Conservation (phyloP, 352 stramenopile species). For the Pythium guiyangense region DNA sequence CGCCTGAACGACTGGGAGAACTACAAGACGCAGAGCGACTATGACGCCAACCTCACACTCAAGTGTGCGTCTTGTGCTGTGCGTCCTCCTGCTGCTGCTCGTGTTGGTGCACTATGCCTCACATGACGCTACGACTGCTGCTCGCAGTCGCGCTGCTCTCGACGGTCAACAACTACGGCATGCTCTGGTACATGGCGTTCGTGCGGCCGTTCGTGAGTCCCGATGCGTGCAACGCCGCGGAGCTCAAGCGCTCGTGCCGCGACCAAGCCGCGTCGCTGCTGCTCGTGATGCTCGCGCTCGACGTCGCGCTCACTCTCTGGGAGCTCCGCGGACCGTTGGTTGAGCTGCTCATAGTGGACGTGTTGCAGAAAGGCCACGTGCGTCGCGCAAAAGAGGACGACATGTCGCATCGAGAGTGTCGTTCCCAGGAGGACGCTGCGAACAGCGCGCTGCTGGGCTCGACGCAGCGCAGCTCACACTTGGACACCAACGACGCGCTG, state of each 20-base stretch:
- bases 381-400: background rate
- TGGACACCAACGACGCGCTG: background rate
- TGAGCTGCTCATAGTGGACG: slow-evolving; percentile 11
- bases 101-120: background rate
- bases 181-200: slow-evolving; percentile 53
- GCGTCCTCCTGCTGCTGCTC: background rate
- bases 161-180: slow-evolving; percentile 54
- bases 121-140: background rate
- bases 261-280: slow-evolving; percentile 48
- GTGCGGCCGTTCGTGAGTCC: slow-evolving; percentile 26
- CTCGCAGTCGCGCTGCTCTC: slow-evolving; percentile 46
- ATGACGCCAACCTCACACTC: slow-evolving; percentile 70
- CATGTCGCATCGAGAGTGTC: background rate
- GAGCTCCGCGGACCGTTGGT: slow-evolving; percentile 35
- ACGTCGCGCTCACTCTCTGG: slow-evolving; percentile 24
- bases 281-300: slow-evolving; percentile 34
- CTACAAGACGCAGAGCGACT: slow-evolving; percentile 55
- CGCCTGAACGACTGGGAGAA: slow-evolving; percentile 70
- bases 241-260: slow-evolving; percentile 24
- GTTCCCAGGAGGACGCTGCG: background rate
- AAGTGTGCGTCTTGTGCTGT: slow-evolving; percentile 41
- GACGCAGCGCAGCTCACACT: no score
- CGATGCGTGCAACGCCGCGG: slow-evolving; percentile 14
- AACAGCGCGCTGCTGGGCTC: slow-evolving; percentile 5
- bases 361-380: background rate